Conservation (phyloP, 2,329 filamentous ascomycete species). For the Fusarium mangiferae region DNA sequence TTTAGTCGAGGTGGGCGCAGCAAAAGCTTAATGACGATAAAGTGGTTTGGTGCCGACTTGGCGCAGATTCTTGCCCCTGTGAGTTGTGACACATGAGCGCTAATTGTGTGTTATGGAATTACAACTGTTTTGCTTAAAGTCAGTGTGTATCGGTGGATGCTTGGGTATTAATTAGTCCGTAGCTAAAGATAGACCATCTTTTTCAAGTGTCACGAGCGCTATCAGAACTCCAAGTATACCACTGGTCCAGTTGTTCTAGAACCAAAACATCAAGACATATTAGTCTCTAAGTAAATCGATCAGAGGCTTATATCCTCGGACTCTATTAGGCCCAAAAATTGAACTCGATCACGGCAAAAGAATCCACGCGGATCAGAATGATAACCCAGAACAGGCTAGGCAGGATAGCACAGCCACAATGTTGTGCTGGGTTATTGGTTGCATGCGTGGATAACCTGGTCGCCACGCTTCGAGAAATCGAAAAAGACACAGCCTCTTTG, state of each 20-base stretch:
- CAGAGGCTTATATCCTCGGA: background rate
- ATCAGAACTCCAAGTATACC: background rate
- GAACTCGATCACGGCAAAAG: background rate
- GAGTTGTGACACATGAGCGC: background rate
- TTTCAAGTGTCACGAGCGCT: background rate
- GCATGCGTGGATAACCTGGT: background rate
- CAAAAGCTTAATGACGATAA: slow-evolving; percentile 43
- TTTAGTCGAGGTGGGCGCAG: slow-evolving; percentile 36
- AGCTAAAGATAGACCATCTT: background rate
- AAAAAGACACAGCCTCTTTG: slow-evolving; percentile 20
- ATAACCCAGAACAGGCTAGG: background rate
- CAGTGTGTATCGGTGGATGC: background rate
- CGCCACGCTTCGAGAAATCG: slow-evolving; percentile 22
- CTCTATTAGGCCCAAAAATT: background rate
- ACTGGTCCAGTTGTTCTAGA: background rate
- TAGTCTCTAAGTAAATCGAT: background rate
- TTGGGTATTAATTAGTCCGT: background rate
- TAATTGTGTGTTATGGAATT: background rate
- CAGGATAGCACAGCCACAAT: slow-evolving; percentile 23
- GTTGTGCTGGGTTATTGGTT: background rate
- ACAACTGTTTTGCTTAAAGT: background rate
- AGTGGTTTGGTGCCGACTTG: slow-evolving; percentile 40
- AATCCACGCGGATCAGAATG: background rate
- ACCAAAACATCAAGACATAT: background rate
- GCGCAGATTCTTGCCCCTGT: slow-evolving; percentile 18